phyloP scores from a whole-genome alignment of 1,139 yeast genomes.

The Geotrichum citri-aurantii region DNA sequence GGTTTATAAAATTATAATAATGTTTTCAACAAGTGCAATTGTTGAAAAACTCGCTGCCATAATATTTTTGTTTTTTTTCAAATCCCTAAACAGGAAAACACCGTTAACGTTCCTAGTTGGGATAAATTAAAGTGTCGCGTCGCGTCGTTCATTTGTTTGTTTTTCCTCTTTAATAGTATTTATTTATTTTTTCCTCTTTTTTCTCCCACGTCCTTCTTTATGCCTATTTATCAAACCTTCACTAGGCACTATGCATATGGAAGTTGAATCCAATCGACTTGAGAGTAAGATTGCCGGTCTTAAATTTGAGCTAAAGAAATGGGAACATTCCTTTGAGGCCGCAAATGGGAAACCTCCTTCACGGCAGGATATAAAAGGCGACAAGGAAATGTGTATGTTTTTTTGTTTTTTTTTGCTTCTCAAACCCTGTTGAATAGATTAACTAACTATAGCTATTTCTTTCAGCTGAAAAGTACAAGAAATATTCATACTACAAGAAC shows the following conservation, averaged over 20 bases:
- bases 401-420: background rate
- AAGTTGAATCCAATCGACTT: background rate
- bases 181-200: background rate
- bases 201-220: background rate
- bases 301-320: slow-evolving; percentile 49
- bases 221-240: background rate
- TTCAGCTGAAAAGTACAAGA: slow-evolving; percentile 37
- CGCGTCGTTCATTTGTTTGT: background rate
- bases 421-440: background rate
- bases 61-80: background rate
- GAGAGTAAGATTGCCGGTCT: slow-evolving; percentile 4
- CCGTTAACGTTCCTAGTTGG: background rate
- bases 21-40: too few relatives aligned
- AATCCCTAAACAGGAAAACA: background rate
- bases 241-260: background rate
- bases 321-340: slow-evolving; percentile 53
- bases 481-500: slow-evolving; percentile 30
- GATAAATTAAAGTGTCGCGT: background rate
- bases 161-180: background rate
- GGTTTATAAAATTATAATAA: too few relatives aligned
- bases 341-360: slow-evolving; percentile 47
- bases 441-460: background rate
- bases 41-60: too few relatives aligned
- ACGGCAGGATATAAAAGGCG: slow-evolving; percentile 48
- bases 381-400: slow-evolving; percentile 37